These are phyloP conservation scores for Boletales sp. DNA, from an alignment of 768 basidiomycete species.

Conservation along the genomic window DNA sequence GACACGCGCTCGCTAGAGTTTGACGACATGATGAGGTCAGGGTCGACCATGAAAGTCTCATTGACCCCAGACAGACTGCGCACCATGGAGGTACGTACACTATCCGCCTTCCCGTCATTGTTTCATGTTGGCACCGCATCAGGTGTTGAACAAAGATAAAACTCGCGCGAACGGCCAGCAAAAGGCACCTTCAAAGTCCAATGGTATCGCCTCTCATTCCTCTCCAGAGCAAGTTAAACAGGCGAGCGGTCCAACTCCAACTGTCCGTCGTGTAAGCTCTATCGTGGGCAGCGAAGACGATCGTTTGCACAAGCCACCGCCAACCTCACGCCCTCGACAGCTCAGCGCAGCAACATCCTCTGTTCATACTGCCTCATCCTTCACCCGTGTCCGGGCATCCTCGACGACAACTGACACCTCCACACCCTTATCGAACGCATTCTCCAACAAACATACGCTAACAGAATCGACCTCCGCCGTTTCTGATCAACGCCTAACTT, in stretches of 20 bases:
- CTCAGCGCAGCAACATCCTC: constrained; percentile 43
- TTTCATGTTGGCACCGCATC: constrained; percentile 8
- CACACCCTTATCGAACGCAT: constrained; percentile 3
- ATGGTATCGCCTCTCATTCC: constrained; percentile 13
- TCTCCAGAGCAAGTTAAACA: constrained; percentile 24
- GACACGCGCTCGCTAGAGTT: constrained; percentile 71
- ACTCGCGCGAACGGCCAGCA: constrained; percentile 33
- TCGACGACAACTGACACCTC: constrained; percentile 34
- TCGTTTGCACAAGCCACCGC: constrained; percentile 28
- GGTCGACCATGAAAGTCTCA: constrained; percentile 92
- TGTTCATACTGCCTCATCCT: constrained; percentile 22
- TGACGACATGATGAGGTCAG: constrained; percentile 87
- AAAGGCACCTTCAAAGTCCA: constrained; percentile 17
- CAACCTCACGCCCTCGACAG: constrained; percentile 44
- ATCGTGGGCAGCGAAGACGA: constrained; percentile 61
- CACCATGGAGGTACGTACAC: constrained; percentile 80
- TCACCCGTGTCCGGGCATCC: constrained; percentile 26
- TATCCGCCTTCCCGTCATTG: constrained; percentile 14
- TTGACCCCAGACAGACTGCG: constrained; percentile 91
- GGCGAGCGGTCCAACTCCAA: constrained; percentile 37
- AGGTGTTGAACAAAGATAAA: constrained; percentile 78
- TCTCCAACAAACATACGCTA: constrained; percentile 27
- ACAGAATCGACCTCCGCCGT: constrained; percentile 29
- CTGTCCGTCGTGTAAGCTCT: constrained; percentile 57
- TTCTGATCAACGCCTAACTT: constrained; percentile 23